Evolutionary conservation across 192 early-diverging fungal species (phyloP), one percentile per base, ranked within the genome.

Genomic region (Coemansia sp.): DNA sequence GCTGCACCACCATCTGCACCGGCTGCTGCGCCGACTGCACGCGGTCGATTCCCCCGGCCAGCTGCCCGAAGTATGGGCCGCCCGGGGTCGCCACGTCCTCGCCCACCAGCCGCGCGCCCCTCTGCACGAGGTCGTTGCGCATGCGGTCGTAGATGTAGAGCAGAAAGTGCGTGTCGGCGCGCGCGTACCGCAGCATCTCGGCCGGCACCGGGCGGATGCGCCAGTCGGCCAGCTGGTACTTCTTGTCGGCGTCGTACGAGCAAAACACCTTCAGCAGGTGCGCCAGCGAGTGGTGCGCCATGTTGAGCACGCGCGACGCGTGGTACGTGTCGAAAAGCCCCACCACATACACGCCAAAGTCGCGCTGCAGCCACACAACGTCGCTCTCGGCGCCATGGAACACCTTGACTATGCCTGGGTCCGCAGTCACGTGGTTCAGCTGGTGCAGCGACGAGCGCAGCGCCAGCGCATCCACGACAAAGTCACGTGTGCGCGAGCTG

Each of bases 141-240:
- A 99, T 88, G 18, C 87, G 80, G 82, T 98, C 96, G 65, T 87
- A 99, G 24, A 99, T 89, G 67, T 95, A 93, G 15, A 98, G 82
- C 22, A 99, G 82, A 62, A 91, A 99, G 64, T 99, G 97, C 17
- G 97, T 98, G 75, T 99, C 97, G 10, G 85, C 82, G 12, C 93
- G 85, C 0, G 97, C 97, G 70, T 99, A 99, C 14, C 73, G 70
- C 56, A 94, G 48, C 95, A 99, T 95, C 63, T 98, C 96, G 12
- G 68, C 64, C 3, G 97, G 91, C 14, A 99, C 54, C 5, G 97
- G 97, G n/a, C 95, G 82, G 56, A 98, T 90, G 62, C 97, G 80
- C 97, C 97, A 99, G 74, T 99, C 97, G 17, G 95, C 95, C 50
- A 93, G 68, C 80, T 99, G 97, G 74, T 92, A 97, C 65, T 84